These are phyloP conservation scores for Aspergillus tubingensis DNA, from an alignment of 2,329 filamentous ascomycete species.

Conservation along the genomic window DNA sequence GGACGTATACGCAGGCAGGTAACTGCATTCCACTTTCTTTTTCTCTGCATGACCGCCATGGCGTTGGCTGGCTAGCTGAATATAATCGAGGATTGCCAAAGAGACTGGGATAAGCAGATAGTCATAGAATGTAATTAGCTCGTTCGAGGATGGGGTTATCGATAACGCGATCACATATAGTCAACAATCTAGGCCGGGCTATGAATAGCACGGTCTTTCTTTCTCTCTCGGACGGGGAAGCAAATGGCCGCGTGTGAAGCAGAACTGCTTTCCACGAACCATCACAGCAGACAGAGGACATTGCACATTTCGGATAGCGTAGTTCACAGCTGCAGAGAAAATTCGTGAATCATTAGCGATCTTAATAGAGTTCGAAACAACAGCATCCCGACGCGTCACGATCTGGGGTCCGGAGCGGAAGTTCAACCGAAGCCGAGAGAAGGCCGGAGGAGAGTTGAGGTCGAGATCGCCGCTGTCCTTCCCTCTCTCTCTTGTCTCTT, in stretches of 20 bases:
- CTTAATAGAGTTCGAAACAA: no score
- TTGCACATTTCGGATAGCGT: not conserved
- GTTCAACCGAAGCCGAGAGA: not conserved
- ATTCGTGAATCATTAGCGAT: not conserved
- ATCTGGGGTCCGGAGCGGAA: conserved; percentile 3
- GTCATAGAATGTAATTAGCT: not conserved
- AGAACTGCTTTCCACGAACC: no score
- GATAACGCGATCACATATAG: not conserved
- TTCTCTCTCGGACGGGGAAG: no score
- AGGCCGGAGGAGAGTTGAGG: no score
- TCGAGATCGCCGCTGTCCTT: conserved; percentile 19
- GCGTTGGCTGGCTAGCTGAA: not conserved
- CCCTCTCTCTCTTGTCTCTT: not conserved
- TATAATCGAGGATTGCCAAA: not conserved
- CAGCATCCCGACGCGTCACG: not conserved
- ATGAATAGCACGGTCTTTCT: not conserved
- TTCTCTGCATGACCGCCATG: not conserved
- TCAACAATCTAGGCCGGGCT: not conserved
- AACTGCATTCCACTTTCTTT: not conserved
- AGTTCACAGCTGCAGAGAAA: not conserved
- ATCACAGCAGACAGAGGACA: no score
- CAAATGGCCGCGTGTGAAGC: not conserved
- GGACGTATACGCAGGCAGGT: not conserved
- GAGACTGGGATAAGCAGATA: not conserved
- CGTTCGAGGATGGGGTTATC: not conserved